Evolutionary conservation across 305 asterid species (phyloP).

Genomic region (Plantago rigida): DNA sequence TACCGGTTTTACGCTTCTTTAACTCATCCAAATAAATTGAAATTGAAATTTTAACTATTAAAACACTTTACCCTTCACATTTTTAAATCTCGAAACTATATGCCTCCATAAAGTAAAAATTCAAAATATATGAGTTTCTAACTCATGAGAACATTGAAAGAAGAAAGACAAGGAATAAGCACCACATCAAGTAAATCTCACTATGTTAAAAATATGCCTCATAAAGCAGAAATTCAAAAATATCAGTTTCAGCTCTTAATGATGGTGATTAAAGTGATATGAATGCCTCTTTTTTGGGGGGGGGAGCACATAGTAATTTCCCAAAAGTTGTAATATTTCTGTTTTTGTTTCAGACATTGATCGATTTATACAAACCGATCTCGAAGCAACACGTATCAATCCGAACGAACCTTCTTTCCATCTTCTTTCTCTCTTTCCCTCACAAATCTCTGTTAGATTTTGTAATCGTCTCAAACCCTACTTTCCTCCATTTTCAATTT

Average conservation of each 20-base stretch:
- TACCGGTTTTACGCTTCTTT: too few relatives aligned
- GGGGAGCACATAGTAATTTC: too few relatives aligned
- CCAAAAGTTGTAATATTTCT: too few relatives aligned
- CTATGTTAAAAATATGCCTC: background rate
- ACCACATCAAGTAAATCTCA: background rate
- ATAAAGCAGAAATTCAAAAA: background rate
- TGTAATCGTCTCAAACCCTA: slow-evolving; percentile 32
- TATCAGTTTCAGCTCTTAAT: background rate
- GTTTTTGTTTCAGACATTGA: too few relatives aligned
- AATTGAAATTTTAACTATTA: too few relatives aligned
- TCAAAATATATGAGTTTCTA: background rate
- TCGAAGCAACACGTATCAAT: slow-evolving; percentile 7
- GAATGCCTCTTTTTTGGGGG: background rate
- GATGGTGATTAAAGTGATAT: background rate
- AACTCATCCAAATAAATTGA: too few relatives aligned
- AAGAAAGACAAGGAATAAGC: background rate
- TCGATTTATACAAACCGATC: slow-evolving; percentile 5
- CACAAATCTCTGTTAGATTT: slow-evolving; percentile 11
- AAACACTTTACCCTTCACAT: too few relatives aligned
- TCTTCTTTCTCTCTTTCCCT: slow-evolving; percentile 14
- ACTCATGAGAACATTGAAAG: background rate
- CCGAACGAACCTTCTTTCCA: too few relatives aligned
- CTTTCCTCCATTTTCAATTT: slow-evolving; percentile 18
- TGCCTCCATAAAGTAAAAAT: too few relatives aligned
- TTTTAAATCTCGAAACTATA: too few relatives aligned